phyloP scores from a whole-genome alignment of 1,139 yeast genomes.

The Hyphopichia wangnamkhiaoensis region DNA sequence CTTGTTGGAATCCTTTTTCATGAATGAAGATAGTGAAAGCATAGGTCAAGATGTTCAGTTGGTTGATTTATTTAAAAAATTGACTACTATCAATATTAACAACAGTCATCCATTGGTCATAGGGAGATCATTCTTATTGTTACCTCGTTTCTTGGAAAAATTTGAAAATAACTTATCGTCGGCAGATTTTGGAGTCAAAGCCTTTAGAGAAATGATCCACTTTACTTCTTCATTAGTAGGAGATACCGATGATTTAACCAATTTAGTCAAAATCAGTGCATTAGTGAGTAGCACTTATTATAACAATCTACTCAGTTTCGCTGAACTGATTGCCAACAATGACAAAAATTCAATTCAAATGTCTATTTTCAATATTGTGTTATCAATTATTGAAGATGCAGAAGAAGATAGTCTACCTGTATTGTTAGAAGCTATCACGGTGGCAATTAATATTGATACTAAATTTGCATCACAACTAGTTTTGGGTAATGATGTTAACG shows the following conservation, averaged over 20 bases:
- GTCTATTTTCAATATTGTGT: slow-evolving; percentile 28
- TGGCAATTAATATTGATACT: slow-evolving; percentile 50
- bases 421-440: slow-evolving; percentile 68
- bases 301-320: slow-evolving; percentile 40
- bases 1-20: slow-evolving; percentile 42
- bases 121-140: slow-evolving; percentile 46
- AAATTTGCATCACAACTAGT: slow-evolving; percentile 28
- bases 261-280: slow-evolving; percentile 43
- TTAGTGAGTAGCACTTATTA: slow-evolving; percentile 59
- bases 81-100: slow-evolving; percentile 19
- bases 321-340: slow-evolving; percentile 18
- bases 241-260: slow-evolving; percentile 18
- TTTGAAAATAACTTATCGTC: slow-evolving; percentile 38
- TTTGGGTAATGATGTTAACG: slow-evolving; percentile 17
- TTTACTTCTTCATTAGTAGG: slow-evolving; percentile 22
- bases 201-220: slow-evolving; percentile 37
- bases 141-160: slow-evolving; percentile 61
- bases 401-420: slow-evolving; percentile 82
- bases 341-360: slow-evolving; percentile 23
- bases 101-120: slow-evolving; percentile 32
- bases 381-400: slow-evolving; percentile 57
- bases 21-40: slow-evolving; percentile 42
- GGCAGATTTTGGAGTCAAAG: slow-evolving; percentile 35
- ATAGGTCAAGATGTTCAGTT: slow-evolving; percentile 20
- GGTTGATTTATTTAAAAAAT: slow-evolving; percentile 21